A percentile compares a stretch with the other conserved stretches of the same genome.
Conservation (phyloP, 78 protist species). For the Dictyostelium purpureum region DNA sequence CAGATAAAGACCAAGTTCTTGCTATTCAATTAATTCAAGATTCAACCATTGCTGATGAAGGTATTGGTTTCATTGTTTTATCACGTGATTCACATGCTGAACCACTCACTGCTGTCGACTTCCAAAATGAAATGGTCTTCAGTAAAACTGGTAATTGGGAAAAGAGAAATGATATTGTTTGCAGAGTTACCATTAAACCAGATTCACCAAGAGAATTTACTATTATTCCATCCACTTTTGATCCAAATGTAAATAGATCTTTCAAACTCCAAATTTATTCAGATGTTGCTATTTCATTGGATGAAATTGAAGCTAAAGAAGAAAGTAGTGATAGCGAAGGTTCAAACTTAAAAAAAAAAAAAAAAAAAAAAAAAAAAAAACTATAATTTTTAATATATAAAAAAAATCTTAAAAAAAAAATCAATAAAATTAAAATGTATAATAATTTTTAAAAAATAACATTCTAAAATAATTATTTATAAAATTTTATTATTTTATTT, state of each 20-base stretch:
- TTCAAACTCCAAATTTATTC: slow-evolving; percentile 65
- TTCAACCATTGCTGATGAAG: slow-evolving; percentile 64
- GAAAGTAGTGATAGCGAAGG: background rate
- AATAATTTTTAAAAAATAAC: background rate
- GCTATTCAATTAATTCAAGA: slow-evolving; percentile 69
- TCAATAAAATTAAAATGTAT: background rate
- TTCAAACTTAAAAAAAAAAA: background rate
- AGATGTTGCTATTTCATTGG: slow-evolving; percentile 43
- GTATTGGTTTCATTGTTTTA: slow-evolving; percentile 66
- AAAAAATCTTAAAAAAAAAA: background rate
- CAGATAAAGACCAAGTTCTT: background rate
- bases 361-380: background rate
- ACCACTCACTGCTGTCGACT: slow-evolving; percentile 28
- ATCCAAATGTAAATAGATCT: slow-evolving; percentile 58
- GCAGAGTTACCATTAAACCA: slow-evolving; percentile 22
- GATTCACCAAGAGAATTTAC: slow-evolving; percentile 57
- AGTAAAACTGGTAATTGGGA: slow-evolving; percentile 70
- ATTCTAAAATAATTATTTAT: background rate
- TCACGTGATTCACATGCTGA: slow-evolving; percentile 36
- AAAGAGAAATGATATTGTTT: slow-evolving; percentile 57
- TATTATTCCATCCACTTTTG: slow-evolving; percentile 64
- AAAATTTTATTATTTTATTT: background rate
- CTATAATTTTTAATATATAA: background rate
- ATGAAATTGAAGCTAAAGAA: slow-evolving; percentile 45
- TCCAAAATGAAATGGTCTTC: slow-evolving; percentile 69